These are phyloP conservation scores for Allium sativum DNA, from an alignment of 106 monocot species.

Conservation along the genomic window DNA sequence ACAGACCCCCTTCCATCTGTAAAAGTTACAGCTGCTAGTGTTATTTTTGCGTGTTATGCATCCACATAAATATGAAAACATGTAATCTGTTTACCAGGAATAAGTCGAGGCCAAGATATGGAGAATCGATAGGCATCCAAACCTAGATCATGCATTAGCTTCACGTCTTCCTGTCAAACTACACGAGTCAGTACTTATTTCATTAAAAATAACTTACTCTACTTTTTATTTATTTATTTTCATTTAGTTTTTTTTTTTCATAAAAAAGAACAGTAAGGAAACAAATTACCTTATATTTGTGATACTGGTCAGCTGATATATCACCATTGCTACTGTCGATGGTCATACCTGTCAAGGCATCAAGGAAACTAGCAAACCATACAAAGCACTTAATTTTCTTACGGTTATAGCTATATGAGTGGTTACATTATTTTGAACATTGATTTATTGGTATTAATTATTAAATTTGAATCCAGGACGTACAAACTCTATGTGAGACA, in stretches of 20 bases:
- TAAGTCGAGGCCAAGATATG: conserved; percentile 40
- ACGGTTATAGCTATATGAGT: too few relatives aligned
- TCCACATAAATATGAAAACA: not conserved
- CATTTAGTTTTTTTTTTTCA: not conserved
- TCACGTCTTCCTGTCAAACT: conserved; percentile 33
- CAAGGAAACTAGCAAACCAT: too few relatives aligned
- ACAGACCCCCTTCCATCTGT: conserved; percentile 33
- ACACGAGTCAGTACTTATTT: not conserved
- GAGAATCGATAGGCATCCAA: conserved; percentile 43
- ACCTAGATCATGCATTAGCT: conserved; percentile 34
- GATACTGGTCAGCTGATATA: conserved; percentile 44
- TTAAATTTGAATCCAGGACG: too few relatives aligned
- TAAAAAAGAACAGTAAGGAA: not conserved
- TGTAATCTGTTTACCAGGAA: conserved; percentile 19
- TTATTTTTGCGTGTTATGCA: too few relatives aligned
- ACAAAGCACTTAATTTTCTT: too few relatives aligned
- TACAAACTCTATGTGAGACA: too few relatives aligned
- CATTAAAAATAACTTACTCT: too few relatives aligned
- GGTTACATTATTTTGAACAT: too few relatives aligned
- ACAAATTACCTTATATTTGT: conserved; percentile 40
- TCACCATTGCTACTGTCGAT: conserved; percentile 24
- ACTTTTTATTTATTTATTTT: too few relatives aligned
- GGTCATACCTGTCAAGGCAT: conserved; percentile 17
- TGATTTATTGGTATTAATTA: too few relatives aligned
- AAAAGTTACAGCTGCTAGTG: not conserved